Base-by-base conservation (phyloP, 345 rosid species). In the Nephelium lappaceum region DNA sequence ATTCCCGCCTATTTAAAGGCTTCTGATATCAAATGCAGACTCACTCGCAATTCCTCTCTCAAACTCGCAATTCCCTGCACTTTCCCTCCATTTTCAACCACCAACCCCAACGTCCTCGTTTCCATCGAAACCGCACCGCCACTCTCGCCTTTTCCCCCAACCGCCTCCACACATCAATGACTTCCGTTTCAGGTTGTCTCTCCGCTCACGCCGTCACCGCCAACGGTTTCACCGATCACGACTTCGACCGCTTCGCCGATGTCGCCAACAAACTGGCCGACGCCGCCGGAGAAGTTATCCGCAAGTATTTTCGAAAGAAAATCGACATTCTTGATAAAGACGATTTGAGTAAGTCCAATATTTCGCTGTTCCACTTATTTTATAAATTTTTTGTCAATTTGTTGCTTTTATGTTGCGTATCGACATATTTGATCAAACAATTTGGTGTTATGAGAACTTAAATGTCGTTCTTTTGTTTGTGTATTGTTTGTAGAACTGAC, bases 211-310 rank as follows among this genome's bases (percentile, higher is more conserved):
- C 58, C 75, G 78, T 73, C 11, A 43, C 73, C 8, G 23, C 45
- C 25, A 25, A 69, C 49, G 68, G 72, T 12, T 45, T 79, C 73
- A 63, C 74, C 63, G 81, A 74, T 12, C 42, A 81, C 14, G 86
- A 89, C 9, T 81, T 95, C 73, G 89, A 88, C 76, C 82, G 69
- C 66, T 88, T 93, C 77, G 89, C 84, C 5, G 84, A 72, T 0
- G 94, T 92, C 58, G 97, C 87, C n/a, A 88, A 88, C 81, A 73
- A 53, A 24, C 84, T 92, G 3, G 99, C 97, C 21, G 95, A 95
- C 72, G 98, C 99, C 36, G 91, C 98, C 36, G 98, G 98, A 9
- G 91, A 87, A 55, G 98, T 93, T 55, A 95, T 95, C 39, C 89
- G 95, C 72, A 85, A 79, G 72, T 93, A 91, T 67, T 95, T 95